These are phyloP conservation scores for Vitis riparia DNA, from an alignment of 164 flowering plant genomes.

Conservation along the genomic window DNA sequence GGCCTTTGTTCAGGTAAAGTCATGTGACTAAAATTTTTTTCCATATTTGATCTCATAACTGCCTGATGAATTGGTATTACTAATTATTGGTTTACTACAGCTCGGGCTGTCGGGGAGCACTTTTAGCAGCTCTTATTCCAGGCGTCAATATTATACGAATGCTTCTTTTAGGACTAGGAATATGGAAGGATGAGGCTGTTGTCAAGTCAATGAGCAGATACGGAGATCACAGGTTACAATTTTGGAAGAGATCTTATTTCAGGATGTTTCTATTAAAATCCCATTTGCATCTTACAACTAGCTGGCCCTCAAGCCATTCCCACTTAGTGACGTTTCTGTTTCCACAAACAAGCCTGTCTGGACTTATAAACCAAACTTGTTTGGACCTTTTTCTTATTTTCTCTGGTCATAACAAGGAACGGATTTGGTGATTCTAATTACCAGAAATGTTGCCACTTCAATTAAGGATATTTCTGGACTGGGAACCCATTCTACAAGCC, in stretches of 20 bases:
- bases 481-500: neutral
- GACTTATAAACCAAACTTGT: neutral
- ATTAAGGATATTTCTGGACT: too few species aligned
- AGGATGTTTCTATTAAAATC: neutral
- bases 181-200: constrained; percentile 75
- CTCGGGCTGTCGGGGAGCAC: constrained; percentile 54
- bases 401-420: too few species aligned
- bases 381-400: neutral
- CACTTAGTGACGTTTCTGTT: neutral
- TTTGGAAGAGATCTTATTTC: neutral
- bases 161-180: constrained; percentile 80
- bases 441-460: too few species aligned
- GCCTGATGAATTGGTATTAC: constrained; percentile 6
- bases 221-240: constrained; percentile 72
- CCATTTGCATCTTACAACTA: neutral
- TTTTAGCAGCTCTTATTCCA: constrained; percentile 69
- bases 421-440: too few species aligned
- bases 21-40: neutral
- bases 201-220: constrained; percentile 93
- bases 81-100: constrained; percentile 33
- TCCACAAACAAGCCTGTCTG: neutral
- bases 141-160: constrained; percentile 73
- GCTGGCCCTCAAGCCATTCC: constrained; percentile 1
- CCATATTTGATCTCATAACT: neutral
- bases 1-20: constrained; percentile 92